Base-by-base conservation (phyloP, 768 basidiomycete species). In the Scleroderma bovista region DNA sequence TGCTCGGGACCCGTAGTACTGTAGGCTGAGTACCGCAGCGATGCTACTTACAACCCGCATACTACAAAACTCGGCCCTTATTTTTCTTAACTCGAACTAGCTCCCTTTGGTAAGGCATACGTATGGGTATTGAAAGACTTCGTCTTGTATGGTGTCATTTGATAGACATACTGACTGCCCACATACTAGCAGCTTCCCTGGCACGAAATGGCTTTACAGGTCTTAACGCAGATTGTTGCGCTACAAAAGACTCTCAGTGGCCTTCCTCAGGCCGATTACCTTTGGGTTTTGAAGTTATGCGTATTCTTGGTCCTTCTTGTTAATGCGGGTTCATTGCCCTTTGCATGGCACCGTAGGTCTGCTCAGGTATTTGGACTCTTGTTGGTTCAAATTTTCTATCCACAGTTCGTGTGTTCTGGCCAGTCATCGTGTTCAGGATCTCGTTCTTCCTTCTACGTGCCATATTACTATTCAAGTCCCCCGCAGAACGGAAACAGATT, bases 291-390 rank as follows among this genome's bases (percentile, higher is more conserved):
- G 34, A 64, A 60, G 26, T 59, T 57, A 36, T 29, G 32, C 6
- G 43, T 38, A 17, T 63, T 20, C 17, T 1, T 81, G 17, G 48
- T 87, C 0, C 66, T 87, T 43, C 58, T 86, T n/a, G 36, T 81
- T 17, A 86, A 88, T 52, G 51, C 69, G 16, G 77, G 80, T 19
- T 84, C 83, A 12, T 75, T 79, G 60, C 86, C 86, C 1, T 59
- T 84, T 19, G 70, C 71, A 26, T 88, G 86, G 85, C 85, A 87
- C 57, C 57, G 86, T 87, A 59, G 60, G 84, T 76, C 9, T 50
- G 13, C 17, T 46, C 36, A 39, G 13, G 26, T 13, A 22, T 19
- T 17, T 38, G 4, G 38, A 24, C 46, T n/a, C n/a, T n/a, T 42
- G 10, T 47, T 39, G 32, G 46, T 29, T 1, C 26, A n/a, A 17